phyloP scores from a whole-genome alignment of 352 stramenopile genomes.

The Globisporangium abappressorium region DNA sequence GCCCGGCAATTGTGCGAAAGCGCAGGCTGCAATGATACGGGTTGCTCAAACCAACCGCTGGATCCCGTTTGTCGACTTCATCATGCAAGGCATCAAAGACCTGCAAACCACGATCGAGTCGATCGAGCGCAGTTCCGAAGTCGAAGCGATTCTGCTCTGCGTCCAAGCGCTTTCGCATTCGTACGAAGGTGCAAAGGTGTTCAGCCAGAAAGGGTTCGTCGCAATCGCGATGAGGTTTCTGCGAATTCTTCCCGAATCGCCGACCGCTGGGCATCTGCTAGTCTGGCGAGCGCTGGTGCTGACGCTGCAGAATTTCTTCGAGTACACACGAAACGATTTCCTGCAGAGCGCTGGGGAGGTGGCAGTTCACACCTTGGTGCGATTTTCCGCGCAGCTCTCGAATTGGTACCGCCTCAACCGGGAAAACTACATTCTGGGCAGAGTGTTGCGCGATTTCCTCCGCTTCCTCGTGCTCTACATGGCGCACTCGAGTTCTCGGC shows the following conservation, averaged over 20 bases:
- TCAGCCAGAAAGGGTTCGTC: slow-evolving; percentile 14
- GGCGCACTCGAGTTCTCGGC: neutral
- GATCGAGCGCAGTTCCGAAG: slow-evolving; percentile 3
- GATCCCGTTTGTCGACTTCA: slow-evolving; percentile 10
- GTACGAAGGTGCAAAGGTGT: slow-evolving; percentile 5
- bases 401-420: slow-evolving; percentile 8
- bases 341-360: neutral
- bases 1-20: slow-evolving; percentile 8
- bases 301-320: slow-evolving; percentile 12
- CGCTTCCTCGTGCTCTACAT: slow-evolving; percentile 13
- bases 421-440: slow-evolving; percentile 3
- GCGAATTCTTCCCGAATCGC: neutral
- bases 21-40: neutral
- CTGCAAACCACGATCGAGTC: neutral
- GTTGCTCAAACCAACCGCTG: neutral
- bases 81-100: slow-evolving; percentile 9
- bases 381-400: slow-evolving; percentile 10
- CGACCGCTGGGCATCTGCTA: neutral
- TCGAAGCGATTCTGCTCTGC: slow-evolving; percentile 18
- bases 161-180: slow-evolving; percentile 20
- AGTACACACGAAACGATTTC: slow-evolving; percentile 1
- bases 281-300: slow-evolving; percentile 15
- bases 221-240: slow-evolving; percentile 9
- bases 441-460: slow-evolving; percentile 10
- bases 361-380: neutral